Evolutionary conservation across 768 basidiomycete species (phyloP).

Genomic region (Hebeloma cylindrosporum): DNA sequence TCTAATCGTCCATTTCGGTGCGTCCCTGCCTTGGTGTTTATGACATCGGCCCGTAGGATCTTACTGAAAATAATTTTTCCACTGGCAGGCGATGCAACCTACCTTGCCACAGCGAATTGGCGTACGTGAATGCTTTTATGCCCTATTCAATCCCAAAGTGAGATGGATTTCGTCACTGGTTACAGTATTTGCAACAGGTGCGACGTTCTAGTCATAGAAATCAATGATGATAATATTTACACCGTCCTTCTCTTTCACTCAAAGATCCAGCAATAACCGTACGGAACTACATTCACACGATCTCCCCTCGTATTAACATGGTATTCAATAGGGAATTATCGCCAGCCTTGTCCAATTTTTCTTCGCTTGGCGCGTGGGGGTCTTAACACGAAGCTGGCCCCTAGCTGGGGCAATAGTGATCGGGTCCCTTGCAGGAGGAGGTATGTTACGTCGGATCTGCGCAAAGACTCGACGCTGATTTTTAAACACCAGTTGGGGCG

Average conservation of each 20-base stretch:
- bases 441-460: constrained; percentile 14
- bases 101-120: constrained; percentile 25
- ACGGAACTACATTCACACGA: not conserved
- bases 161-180: not conserved
- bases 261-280: constrained; percentile 51
- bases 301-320: not conserved
- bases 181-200: constrained; percentile 43
- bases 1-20: constrained; percentile 48
- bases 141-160: too few relatives aligned
- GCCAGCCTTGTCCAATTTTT: constrained; percentile 46
- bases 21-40: constrained; percentile 2
- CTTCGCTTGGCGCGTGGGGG: constrained; percentile 39
- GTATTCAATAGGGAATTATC: constrained; percentile 38
- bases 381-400: constrained; percentile 25
- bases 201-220: constrained; percentile 4
- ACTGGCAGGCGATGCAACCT: constrained; percentile 15
- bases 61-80: not conserved
- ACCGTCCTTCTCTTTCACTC: not conserved
- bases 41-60: not conserved
- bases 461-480: not conserved
- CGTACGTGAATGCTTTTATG: too few relatives aligned
- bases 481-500: constrained; percentile 24
- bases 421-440: constrained; percentile 18
- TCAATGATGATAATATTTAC: not conserved
- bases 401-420: constrained; percentile 17